Evolutionary conservation across 805 yeast species (phyloP), one percentile per base, ranked within the genome.

Genomic region (Clavispora vitiphila): DNA sequence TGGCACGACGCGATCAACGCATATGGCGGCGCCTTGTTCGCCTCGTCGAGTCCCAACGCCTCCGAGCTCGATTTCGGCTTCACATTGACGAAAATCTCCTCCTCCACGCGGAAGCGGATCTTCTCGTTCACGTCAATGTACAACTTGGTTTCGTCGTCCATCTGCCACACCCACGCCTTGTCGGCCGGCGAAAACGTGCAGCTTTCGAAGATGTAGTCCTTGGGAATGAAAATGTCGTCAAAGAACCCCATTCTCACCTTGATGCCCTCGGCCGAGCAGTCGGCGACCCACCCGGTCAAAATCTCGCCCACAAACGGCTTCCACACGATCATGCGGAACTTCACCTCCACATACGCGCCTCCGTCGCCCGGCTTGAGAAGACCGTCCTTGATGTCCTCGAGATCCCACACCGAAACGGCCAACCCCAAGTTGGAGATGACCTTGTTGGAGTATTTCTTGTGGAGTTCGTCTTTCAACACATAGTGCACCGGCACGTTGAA

Each of bases 231-330:
- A 9, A 93, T 81, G 61, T 93, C 97, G 60, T 89, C 89, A 58
- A 93, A 93, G 61, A 93, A 85, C 47, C 85, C 96, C 74, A 88
- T 74, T 47, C 82, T 78, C 29, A 86, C 81, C 59, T 86, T 84
- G 46, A 93, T 79, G 2, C 99, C 99, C 40, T 89, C 95, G 18
- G 80, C 76, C 4, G 89, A 76, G 65, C 96, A 86, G 51, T 88
- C 86, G 32, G 88, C 81, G 25, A 93, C 87, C 91, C 95, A 88
- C 1, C 99, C 99, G 0, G 89, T 82, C 20, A 93, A 61, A 7
- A 91, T 78, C 60, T 93, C 99, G 8, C 99, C 99, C 1, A 87
- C 81, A 62, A 91, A 91, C 0, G 99, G 99, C 50, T 90, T 85
- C 74, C 93, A 93, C 2, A 91, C 82, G 8, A 90, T 69, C 36